Percentiles rank a stretch among this genome's conserved stretches.
phyloP scores from a whole-genome alignment of 2,329 filamentous ascomycete genomes.

The Colletotrichum plurivorum region DNA sequence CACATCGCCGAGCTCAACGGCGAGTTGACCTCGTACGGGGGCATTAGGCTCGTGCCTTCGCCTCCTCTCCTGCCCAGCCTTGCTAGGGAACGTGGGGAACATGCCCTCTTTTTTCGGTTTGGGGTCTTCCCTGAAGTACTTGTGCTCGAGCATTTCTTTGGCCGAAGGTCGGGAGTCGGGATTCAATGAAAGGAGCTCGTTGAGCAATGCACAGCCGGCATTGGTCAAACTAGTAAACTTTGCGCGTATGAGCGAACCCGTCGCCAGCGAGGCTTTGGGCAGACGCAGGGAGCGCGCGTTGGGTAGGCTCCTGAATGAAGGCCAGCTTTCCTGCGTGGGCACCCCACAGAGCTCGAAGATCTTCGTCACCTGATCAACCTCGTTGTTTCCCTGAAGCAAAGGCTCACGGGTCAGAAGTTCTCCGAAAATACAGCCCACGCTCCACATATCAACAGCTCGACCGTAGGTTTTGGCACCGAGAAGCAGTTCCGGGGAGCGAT shows the following conservation, averaged over 20 bases:
- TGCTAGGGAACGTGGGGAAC: conserved; percentile 97
- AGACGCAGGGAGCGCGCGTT: conserved; percentile 87
- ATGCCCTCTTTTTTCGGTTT: conserved; percentile 90
- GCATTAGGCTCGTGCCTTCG: conserved; percentile 83
- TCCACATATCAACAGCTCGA: conserved; percentile 92
- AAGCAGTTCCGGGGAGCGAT: conserved; percentile 90
- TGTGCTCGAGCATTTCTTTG: conserved; percentile 80
- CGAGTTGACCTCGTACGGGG: conserved; percentile 81
- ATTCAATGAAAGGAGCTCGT: conserved; percentile 79
- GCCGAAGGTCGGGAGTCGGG: conserved; percentile 80
- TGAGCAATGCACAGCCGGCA: conserved; percentile 79
- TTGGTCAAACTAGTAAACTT: conserved; percentile 86
- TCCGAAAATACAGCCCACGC: conserved; percentile 93
- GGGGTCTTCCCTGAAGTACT: conserved; percentile 91
- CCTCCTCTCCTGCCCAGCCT: conserved; percentile 90
- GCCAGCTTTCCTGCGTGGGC: conserved; percentile 87
- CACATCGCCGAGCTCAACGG: conserved; percentile 66
- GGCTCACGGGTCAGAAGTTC: conserved; percentile 89
- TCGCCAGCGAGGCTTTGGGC: conserved; percentile 61
- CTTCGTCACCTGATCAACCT: conserved; percentile 89
- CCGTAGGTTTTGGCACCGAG: conserved; percentile 85
- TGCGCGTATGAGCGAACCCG: conserved; percentile 74
- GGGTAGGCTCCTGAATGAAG: conserved; percentile 86
- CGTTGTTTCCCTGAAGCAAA: conserved; percentile 88
- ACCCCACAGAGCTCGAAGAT: conserved; percentile 93